These are phyloP conservation scores for Cynanchum wilfordii DNA, from an alignment of 257 asterid genomes.

Conservation along the genomic window DNA sequence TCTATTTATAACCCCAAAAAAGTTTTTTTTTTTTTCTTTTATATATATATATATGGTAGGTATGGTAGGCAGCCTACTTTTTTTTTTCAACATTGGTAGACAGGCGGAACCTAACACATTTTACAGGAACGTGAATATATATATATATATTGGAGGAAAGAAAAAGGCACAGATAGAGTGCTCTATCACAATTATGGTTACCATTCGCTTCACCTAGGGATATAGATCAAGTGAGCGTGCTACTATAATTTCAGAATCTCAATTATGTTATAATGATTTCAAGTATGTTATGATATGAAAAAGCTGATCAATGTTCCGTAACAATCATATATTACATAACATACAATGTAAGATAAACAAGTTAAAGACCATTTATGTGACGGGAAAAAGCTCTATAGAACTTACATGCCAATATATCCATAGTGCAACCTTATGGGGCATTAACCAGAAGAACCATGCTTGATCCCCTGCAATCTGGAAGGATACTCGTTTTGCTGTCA, in stretches of 20 bases:
- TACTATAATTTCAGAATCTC: not conserved
- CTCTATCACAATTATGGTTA: not conserved
- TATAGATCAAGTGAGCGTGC: not conserved
- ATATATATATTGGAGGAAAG: too few relatives aligned
- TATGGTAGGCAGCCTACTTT: too few relatives aligned
- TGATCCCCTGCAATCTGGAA: conserved; percentile 38
- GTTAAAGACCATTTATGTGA: not conserved
- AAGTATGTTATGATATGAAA: not conserved
- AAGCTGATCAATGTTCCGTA: not conserved
- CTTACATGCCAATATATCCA: conserved; percentile 99
- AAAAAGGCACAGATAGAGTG: not conserved
- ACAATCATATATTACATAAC: not conserved
- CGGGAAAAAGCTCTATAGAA: not conserved
- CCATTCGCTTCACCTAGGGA: not conserved
- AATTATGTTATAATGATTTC: not conserved
- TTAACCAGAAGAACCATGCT: conserved; percentile 81
- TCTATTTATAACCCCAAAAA: too few relatives aligned
- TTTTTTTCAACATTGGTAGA: too few relatives aligned
- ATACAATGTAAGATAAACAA: not conserved
- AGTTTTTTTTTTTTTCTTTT: too few relatives aligned
- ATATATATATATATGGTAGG: too few relatives aligned
- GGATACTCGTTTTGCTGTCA: conserved; percentile 66
- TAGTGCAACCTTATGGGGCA: conserved; percentile 91
- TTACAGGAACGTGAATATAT: not conserved
- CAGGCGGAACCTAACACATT: too few relatives aligned